Base-by-base conservation (phyloP, 805 yeast species). In the Candida nitratophila region DNA sequence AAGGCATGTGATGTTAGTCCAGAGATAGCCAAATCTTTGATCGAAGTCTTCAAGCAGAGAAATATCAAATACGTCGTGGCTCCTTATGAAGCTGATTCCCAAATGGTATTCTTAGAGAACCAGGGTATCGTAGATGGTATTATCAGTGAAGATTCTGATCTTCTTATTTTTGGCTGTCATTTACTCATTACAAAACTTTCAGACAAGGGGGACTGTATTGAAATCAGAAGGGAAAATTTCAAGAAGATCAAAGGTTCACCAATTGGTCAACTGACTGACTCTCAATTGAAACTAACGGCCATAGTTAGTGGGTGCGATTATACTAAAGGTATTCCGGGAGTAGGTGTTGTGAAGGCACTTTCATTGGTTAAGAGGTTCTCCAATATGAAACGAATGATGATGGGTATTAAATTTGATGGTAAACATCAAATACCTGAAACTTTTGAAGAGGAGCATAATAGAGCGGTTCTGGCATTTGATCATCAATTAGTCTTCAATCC, bases 71-170 rank as follows among this genome's bases (percentile, higher is more conserved):
- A 77, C 54, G 76, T 93, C 8, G 99, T 93, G 9, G 98, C 99
- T 0, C 99, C 99, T 0, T 93, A 88, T 59, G 99, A 93, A 65
- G 99, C 99, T 0, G 99, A 93, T 61, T 84, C 99, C 1, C 99
- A 93, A 61, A 78, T 93, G 84, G 98, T 90, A 10, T 88, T 81
- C 55, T 70, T 93, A 37, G 98, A 91, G 58, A 76, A 78, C 46
- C 50, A 64, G 0, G 91, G 91, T 0, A 42, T 79, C 1, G 91
- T 88, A 6, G 83, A 88, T 48, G 98, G 91, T 0, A 86, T 93
- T 5, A 71, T 93, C 9, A 83, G 96, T 36, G 99, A 93, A 57
- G 99, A 93, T 59, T 89, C 97, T 0, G 99, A 93, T 65, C 69
- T 93, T 50, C 67, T 93, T 20, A 73, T 93, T 1, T 93, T 91